Evolutionary conservation across 148 eudicot genomes (phyloP).

Genomic region (Cornus suecica): DNA sequence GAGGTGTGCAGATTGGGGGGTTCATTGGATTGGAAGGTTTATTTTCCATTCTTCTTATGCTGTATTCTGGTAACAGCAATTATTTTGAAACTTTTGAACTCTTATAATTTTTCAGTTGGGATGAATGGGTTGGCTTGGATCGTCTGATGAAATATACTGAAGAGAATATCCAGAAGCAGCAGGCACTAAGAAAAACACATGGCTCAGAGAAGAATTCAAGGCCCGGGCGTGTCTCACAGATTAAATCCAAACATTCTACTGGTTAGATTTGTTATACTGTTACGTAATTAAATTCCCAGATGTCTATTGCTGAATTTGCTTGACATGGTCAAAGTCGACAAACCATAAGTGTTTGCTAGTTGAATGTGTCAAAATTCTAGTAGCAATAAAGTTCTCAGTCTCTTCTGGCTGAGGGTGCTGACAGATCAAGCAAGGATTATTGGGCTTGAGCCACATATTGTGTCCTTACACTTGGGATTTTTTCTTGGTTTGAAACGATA

Average conservation of each 20-base stretch:
- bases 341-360: too few species aligned
- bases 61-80: background rate
- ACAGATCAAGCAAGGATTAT: background rate
- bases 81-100: background rate
- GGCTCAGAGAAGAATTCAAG: slow-evolving; percentile 21
- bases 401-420: background rate
- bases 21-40: background rate
- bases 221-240: slow-evolving; percentile 18
- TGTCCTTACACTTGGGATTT: background rate
- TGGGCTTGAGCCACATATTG: background rate
- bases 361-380: background rate
- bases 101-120: slow-evolving; percentile 43
- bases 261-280: slow-evolving; percentile 18
- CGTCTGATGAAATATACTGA: slow-evolving; percentile 42
- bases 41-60: slow-evolving; percentile 8
- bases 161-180: slow-evolving; percentile 39
- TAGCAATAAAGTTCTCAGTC: background rate
- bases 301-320: too few species aligned
- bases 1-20: slow-evolving; percentile 1
- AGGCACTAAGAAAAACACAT: slow-evolving; percentile 21
- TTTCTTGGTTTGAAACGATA: too few species aligned
- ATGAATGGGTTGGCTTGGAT: slow-evolving; percentile 58
- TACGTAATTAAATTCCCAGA: too few species aligned
- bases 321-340: too few species aligned
- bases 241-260: slow-evolving; percentile 23